Percentiles rank a stretch among this genome's conserved stretches.
phyloP scores from a whole-genome alignment of 2,329 filamentous ascomycete genomes.

The Stylonectria norvegica region DNA sequence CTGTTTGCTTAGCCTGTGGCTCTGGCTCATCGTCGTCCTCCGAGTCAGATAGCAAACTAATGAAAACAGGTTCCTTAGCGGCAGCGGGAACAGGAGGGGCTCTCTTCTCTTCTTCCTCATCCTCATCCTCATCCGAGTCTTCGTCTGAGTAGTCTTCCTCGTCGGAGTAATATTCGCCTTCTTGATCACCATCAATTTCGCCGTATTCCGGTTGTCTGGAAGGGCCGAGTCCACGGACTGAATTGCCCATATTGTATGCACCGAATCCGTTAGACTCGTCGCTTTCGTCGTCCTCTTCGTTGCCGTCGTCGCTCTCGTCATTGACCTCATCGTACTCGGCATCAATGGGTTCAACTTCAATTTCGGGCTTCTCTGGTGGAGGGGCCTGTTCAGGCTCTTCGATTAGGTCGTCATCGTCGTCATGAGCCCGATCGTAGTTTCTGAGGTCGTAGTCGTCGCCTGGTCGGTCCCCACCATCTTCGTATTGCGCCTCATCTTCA shows the following conservation, averaged over 20 bases:
- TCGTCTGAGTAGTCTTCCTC: slow-evolving; percentile 27
- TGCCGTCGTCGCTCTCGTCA: slow-evolving; percentile 28
- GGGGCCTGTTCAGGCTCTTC: slow-evolving; percentile 28
- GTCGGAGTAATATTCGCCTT: slow-evolving; percentile 25
- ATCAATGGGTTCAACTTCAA: slow-evolving; percentile 20
- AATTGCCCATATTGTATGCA: slow-evolving; percentile 12
- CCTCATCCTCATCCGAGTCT: slow-evolving; percentile 18
- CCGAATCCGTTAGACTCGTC: slow-evolving; percentile 2
- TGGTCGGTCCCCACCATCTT: slow-evolving; percentile 26
- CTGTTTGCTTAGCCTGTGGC: too few species aligned
- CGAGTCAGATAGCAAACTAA: slow-evolving; percentile 46
- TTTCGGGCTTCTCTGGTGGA: slow-evolving; percentile 22
- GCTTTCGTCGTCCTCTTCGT: slow-evolving; percentile 20
- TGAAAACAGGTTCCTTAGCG: slow-evolving; percentile 40
- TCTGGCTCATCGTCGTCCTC: slow-evolving; percentile 39
- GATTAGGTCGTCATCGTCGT: slow-evolving; percentile 34
- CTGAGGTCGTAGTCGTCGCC: slow-evolving; percentile 35
- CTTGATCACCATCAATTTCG: slow-evolving; percentile 30
- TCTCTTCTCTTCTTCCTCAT: slow-evolving; percentile 16
- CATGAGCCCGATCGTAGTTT: slow-evolving; percentile 31
- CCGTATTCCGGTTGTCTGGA: slow-evolving; percentile 22
- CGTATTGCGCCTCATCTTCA: slow-evolving; percentile 19
- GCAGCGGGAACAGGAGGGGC: slow-evolving; percentile 11
- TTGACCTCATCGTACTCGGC: slow-evolving; percentile 17
- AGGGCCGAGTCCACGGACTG: too few species aligned